Evolutionary conservation across 2,329 filamentous ascomycete genomes (phyloP), one percentile per base, ranked within the genome.

Genomic region (Verticillium nonalfalfae): DNA sequence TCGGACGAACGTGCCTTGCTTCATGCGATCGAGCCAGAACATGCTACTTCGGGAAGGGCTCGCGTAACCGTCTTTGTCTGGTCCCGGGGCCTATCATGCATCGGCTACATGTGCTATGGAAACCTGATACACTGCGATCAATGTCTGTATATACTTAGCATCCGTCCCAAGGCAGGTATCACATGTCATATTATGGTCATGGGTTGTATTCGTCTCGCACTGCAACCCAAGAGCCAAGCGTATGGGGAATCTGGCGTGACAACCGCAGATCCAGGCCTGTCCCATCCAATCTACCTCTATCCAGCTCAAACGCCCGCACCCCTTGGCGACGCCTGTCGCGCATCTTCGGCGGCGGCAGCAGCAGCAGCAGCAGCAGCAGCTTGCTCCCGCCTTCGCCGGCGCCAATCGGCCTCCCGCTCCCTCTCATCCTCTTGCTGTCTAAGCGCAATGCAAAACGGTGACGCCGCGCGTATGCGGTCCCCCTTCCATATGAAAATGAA

Each of bases 391-490:
- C 73, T 69, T 15, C 66, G 62, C 33, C 69, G 69, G 64, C 76
- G 70, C 56, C 76, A 75, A 45, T 79, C 75, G 9, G 74, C 72
- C 60, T 69, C 75, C 13, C 71, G 70, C 60, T 74, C 70, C 73
- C 81, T 72, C 65, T 81, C 78, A 34, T 77, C 76, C 67, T 81
- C 85, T 61, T 76, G 73, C 70, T 82, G 73, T 60, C 76, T 76
- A 60, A 90, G 70, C 56, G 84, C 83, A 67, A 84, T 82, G 67
- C 87, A 90, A 66, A 90, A 90, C 62, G 76, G 80, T 59, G 82
- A 86, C 11, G 79, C 79, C 31, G 77, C 79, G 31, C 87, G 78
- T 54, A 90, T 84, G 40, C 67, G 71, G 52, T 81, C 77, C 2
- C 81, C 82, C 65, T 83, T 80, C 79, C 80, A 83, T 57, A 84